Conservation (phyloP, 1,284 basidiomycete species). For the Cutaneotrichosporon cutaneum region DNA sequence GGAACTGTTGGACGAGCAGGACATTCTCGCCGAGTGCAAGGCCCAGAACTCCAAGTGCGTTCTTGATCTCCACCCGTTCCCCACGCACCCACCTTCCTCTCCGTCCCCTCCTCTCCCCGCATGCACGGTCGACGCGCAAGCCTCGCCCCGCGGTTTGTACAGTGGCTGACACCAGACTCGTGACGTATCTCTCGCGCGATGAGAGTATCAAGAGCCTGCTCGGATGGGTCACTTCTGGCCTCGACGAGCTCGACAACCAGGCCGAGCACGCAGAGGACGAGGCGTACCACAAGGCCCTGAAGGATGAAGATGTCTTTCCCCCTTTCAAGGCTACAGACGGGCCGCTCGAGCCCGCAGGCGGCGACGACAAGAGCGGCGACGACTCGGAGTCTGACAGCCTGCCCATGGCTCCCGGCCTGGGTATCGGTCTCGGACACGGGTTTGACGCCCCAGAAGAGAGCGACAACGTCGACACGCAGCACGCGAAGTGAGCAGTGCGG, state of each 20-base stretch:
- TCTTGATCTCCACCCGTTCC: background rate
- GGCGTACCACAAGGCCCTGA: slow-evolving; percentile 32
- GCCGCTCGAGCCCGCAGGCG: background rate
- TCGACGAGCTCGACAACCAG: slow-evolving; percentile 49
- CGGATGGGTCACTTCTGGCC: slow-evolving; percentile 49
- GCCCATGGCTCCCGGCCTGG: slow-evolving; percentile 10
- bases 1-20: slow-evolving; percentile 89
- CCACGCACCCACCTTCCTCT: background rate
- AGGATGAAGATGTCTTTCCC: slow-evolving; percentile 34
- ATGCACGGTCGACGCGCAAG: too few relatives aligned
- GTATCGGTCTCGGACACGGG: slow-evolving; percentile 37
- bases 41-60: slow-evolving; percentile 71
- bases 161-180: slow-evolving; percentile 35
- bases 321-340: slow-evolving; percentile 9
- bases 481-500: slow-evolving; percentile 34
- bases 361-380: slow-evolving; percentile 16
- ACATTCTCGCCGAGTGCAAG: slow-evolving; percentile 93
- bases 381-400: background rate
- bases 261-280: slow-evolving; percentile 37
- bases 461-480: slow-evolving; percentile 24
- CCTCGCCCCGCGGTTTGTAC: background rate
- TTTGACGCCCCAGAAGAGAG: slow-evolving; percentile 28
- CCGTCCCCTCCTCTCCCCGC: background rate
- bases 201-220: slow-evolving; percentile 48
- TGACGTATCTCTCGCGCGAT: slow-evolving; percentile 46